These are phyloP conservation scores for Coffea canephora DNA, from an alignment of 257 asterid species.

Conservation along the genomic window DNA sequence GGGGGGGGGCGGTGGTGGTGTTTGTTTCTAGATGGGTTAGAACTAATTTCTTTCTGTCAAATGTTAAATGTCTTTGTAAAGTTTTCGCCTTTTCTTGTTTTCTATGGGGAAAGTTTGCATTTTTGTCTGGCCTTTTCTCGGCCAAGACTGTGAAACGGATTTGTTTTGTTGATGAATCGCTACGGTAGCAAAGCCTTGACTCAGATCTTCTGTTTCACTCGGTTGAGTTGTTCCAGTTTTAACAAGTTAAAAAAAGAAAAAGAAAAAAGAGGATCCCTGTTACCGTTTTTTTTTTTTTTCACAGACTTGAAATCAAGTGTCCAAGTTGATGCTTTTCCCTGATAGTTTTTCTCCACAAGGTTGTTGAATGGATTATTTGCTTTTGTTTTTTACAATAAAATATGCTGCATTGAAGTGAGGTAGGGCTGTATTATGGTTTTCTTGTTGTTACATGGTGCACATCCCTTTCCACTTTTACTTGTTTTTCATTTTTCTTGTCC, in stretches of 20 bases:
- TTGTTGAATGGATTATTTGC: not conserved
- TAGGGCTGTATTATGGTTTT: conserved; percentile 15
- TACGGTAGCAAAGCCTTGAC: not conserved
- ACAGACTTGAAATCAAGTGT: not conserved
- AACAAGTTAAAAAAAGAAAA: too few relatives aligned
- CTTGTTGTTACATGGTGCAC: conserved; percentile 28
- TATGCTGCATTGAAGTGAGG: conserved; percentile 11
- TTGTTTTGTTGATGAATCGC: not conserved
- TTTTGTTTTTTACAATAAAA: not conserved
- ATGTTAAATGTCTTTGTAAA: conserved; percentile 2
- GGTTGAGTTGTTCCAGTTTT: not conserved
- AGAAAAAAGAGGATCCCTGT: too few relatives aligned
- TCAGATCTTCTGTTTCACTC: too few relatives aligned
- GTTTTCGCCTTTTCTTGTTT: conserved; percentile 5
- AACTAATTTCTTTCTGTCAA: not conserved
- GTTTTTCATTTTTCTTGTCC: conserved; percentile 31
- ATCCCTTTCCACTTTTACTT: conserved; percentile 38
- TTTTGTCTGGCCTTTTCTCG: not conserved
- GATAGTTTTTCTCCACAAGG: not conserved
- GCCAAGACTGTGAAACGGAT: not conserved
- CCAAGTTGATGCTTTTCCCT: not conserved
- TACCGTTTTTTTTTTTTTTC: not conserved
- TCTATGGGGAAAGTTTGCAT: conserved; percentile 6
- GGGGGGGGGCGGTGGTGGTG: too few relatives aligned
- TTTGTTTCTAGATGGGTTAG: not conserved